Evolutionary conservation across 192 early-diverging fungal species (phyloP).

Genomic region (Coemansia sp.): DNA sequence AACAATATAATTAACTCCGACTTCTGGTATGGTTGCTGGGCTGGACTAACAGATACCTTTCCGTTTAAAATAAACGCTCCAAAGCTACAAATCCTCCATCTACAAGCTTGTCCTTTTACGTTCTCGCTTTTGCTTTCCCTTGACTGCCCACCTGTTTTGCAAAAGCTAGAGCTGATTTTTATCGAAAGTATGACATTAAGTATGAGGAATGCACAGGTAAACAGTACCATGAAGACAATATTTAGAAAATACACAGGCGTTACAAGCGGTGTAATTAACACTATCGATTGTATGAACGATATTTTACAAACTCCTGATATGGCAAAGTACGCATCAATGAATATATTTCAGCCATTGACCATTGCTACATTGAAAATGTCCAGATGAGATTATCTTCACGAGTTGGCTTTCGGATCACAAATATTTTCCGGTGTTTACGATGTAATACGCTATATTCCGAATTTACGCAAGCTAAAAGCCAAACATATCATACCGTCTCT

Average conservation of each 20-base stretch:
- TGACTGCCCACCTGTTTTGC: background rate
- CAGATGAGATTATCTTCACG: background rate
- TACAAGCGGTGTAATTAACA: background rate
- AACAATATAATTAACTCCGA: background rate
- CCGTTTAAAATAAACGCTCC: background rate
- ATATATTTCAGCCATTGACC: background rate
- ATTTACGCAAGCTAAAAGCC: background rate
- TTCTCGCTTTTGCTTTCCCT: background rate
- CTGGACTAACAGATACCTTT: background rate
- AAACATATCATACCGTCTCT: background rate
- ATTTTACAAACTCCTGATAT: background rate
- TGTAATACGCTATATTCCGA: background rate
- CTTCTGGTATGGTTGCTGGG: background rate
- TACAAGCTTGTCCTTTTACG: background rate
- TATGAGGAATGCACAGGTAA: background rate
- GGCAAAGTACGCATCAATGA: background rate
- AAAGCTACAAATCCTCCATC: background rate
- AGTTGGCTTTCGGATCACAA: background rate
- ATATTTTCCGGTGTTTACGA: background rate
- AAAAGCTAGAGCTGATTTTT: background rate
- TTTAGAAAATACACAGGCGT: background rate
- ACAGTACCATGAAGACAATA: background rate
- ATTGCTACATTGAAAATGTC: background rate
- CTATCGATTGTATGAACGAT: background rate
- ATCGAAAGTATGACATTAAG: background rate